phyloP scores from a whole-genome alignment of 2,329 filamentous ascomycete species.

The Aspergillus novofumigatus region DNA sequence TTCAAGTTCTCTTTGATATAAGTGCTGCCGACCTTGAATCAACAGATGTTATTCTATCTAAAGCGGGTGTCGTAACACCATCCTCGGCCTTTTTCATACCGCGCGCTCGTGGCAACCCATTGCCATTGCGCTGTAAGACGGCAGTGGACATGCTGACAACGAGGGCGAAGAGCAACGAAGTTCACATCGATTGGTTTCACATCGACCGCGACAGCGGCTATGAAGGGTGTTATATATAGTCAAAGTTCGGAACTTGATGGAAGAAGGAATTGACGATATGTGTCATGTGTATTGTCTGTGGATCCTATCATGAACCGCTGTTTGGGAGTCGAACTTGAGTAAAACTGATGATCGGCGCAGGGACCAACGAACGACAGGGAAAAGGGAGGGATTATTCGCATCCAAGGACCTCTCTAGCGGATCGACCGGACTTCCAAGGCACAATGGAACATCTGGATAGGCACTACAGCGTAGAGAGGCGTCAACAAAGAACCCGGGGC shows the following conservation, averaged over 20 bases:
- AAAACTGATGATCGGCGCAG: conserved; percentile 3
- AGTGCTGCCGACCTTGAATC: conserved; percentile 32
- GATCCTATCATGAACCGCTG: not conserved
- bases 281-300: conserved; percentile 1
- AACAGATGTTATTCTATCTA: conserved; percentile 25
- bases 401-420: not conserved
- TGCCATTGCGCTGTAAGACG: conserved; percentile 22
- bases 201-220: not conserved
- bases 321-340: not conserved
- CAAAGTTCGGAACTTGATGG: not conserved
- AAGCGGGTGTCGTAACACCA: conserved; percentile 17
- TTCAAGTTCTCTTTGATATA: not conserved
- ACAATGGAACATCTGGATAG: not conserved
- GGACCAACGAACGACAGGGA: not conserved
- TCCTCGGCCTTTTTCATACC: conserved; percentile 26
- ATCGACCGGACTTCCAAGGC: conserved; percentile 1
- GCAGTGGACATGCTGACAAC: conserved; percentile 28
- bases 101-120: conserved; percentile 30
- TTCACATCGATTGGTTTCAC: conserved; percentile 3
- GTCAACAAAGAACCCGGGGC: not conserved
- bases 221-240: conserved; percentile 5
- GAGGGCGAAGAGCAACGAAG: conserved; percentile 7
- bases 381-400: not conserved
- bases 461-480: not conserved
- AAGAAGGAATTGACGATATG: not conserved